phyloP scores from a whole-genome alignment of 2,329 filamentous ascomycete species.

The Calonectria leucothoes region DNA sequence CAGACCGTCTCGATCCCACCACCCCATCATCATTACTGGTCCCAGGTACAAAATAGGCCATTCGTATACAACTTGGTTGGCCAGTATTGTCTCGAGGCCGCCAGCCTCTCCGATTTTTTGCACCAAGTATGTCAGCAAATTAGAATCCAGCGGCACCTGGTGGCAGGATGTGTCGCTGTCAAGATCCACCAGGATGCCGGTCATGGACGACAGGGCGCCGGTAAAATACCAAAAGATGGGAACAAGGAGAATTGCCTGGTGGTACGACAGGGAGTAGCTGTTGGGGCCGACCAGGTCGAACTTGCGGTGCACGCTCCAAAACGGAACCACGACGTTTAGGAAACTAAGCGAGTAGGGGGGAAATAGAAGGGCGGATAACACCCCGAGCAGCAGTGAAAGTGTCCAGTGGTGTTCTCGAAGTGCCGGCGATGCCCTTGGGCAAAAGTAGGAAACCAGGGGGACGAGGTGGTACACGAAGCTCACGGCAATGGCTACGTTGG shows the following conservation, averaged over 20 bases:
- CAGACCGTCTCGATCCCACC: too few species aligned
- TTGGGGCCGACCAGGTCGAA: too few species aligned
- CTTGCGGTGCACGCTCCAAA: too few species aligned
- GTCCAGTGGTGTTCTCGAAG: neutral
- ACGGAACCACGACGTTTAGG: too few species aligned
- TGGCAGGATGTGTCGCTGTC: neutral
- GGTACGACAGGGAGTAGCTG: too few species aligned
- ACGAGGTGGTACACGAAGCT: neutral
- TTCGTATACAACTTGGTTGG: too few species aligned
- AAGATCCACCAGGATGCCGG: neutral
- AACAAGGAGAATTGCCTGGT: neutral
- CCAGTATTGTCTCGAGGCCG: too few species aligned
- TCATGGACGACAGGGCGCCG: neutral
- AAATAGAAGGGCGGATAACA: neutral
- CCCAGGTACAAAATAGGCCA: too few species aligned
- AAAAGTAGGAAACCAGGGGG: neutral
- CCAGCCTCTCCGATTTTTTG: too few species aligned
- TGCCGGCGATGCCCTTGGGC: neutral
- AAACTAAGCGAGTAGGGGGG: neutral
- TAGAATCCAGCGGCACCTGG: neutral
- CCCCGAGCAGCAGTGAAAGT: neutral
- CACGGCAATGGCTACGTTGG: neutral
- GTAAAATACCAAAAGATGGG: neutral
- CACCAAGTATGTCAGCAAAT: neutral
- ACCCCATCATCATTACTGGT: too few species aligned